Conservation (phyloP, 2,329 filamentous ascomycete genomes). For the Paracorniculantispora psalliotae region DNA sequence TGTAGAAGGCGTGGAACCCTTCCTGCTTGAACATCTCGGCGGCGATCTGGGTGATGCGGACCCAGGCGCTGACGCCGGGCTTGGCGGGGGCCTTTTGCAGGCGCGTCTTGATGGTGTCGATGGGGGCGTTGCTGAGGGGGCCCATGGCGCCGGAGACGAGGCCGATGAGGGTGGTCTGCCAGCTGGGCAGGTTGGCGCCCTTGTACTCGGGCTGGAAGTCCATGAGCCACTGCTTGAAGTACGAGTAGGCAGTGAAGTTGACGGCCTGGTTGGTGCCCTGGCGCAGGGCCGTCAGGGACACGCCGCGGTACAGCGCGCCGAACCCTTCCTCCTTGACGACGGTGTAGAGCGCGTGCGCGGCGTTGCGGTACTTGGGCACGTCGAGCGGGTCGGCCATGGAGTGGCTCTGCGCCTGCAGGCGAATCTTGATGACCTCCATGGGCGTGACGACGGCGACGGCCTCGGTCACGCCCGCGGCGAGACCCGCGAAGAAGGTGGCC, state of each 20-base stretch:
- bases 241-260: slow-evolving; percentile 97
- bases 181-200: slow-evolving; percentile 66
- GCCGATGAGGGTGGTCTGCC: slow-evolving; percentile 87
- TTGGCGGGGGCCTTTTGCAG: slow-evolving; percentile 85
- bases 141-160: slow-evolving; percentile 92
- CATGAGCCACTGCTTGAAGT: slow-evolving; percentile 79
- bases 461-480: slow-evolving; percentile 91
- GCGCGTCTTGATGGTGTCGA: slow-evolving; percentile 98
- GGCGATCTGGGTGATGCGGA: slow-evolving; percentile 73
- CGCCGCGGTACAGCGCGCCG: slow-evolving; percentile 85
- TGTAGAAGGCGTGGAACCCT: slow-evolving; percentile 92
- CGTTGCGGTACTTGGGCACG: slow-evolving; percentile 94
- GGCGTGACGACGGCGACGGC: slow-evolving; percentile 94
- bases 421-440: slow-evolving; percentile 99
- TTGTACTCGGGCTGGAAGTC: slow-evolving; percentile 65
- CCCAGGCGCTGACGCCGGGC: slow-evolving; percentile 73
- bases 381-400: slow-evolving; percentile 96
- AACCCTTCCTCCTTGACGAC: slow-evolving; percentile 88
- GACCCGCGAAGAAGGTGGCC: slow-evolving; percentile 70
- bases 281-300: slow-evolving; percentile 84
- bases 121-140: slow-evolving; percentile 91
- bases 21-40: slow-evolving; percentile 90
- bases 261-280: slow-evolving; percentile 97
- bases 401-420: slow-evolving; percentile 96
- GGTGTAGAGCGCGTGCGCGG: slow-evolving; percentile 76